Percentiles rank a stretch among this genome's conserved stretches.
phyloP scores from a whole-genome alignment of 2,329 filamentous ascomycete genomes.

The Cordyceps tenuipes region DNA sequence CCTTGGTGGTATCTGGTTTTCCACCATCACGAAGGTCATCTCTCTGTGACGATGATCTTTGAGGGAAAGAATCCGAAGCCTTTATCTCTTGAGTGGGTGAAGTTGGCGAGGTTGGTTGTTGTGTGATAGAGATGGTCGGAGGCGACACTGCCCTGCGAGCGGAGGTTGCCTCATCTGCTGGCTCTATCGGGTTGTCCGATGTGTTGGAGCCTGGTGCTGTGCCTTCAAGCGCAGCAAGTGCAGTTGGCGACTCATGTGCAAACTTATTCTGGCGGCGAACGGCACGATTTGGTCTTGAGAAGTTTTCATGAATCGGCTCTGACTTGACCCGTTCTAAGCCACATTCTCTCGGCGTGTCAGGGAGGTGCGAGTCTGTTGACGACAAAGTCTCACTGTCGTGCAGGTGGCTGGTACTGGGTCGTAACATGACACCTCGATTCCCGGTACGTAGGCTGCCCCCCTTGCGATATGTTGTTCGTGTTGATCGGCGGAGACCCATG shows the following conservation, averaged over 20 bases:
- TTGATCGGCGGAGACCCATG: slow-evolving; percentile 78
- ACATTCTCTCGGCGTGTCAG: slow-evolving; percentile 41
- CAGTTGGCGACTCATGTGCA: slow-evolving; percentile 33
- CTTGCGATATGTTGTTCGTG: slow-evolving; percentile 80
- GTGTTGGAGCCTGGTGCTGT: slow-evolving; percentile 23
- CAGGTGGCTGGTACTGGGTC: slow-evolving; percentile 56
- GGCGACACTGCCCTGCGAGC: slow-evolving; percentile 26
- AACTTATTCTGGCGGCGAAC: slow-evolving; percentile 42
- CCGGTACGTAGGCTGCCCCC: slow-evolving; percentile 76
- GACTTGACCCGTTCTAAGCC: slow-evolving; percentile 58
- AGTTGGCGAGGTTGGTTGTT: slow-evolving; percentile 51
- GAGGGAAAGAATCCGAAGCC: slow-evolving; percentile 33
- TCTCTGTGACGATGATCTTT: slow-evolving; percentile 46
- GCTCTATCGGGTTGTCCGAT: slow-evolving; percentile 16
- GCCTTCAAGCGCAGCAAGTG: slow-evolving; percentile 41
- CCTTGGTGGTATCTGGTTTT: slow-evolving; percentile 30
- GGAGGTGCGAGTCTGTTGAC: slow-evolving; percentile 24
- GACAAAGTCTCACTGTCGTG: slow-evolving; percentile 48
- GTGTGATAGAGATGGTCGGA: slow-evolving; percentile 43
- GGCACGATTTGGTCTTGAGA: slow-evolving; percentile 48
- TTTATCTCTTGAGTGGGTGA: slow-evolving; percentile 25
- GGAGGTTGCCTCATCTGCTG: slow-evolving; percentile 27
- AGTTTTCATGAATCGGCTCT: slow-evolving; percentile 57
- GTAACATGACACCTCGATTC: slow-evolving; percentile 66
- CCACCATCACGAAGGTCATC: slow-evolving; percentile 32